Evolutionary conservation across 2,329 filamentous ascomycete species (phyloP), one percentile per base, ranked within the genome.

Genomic region (Onygena corvina): DNA sequence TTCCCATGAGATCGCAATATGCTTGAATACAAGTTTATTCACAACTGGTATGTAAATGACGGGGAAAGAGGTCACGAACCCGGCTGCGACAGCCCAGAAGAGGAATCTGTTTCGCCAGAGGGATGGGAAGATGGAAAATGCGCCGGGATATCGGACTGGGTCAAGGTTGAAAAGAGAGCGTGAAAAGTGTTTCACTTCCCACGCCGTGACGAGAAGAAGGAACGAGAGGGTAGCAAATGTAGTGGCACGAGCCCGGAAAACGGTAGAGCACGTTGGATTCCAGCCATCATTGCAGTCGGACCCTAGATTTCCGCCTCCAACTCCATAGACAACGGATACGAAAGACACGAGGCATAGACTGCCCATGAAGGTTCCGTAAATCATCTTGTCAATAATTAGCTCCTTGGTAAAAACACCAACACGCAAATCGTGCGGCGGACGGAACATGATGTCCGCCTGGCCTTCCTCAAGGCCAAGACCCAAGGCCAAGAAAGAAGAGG

Each of bases 401-500:
- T 68, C 64, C 11, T 62, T 61, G 2, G 67, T 68, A 47, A 69
- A 69, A 9, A 69, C 64, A 1, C 66, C 66, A 12, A 67, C 54
- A 21, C 62, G 65, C 4, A 65, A 56, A 45, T 83, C 74, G 52
- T 90, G 86, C 0, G 88, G 88, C 6, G 86, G 84, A 50, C 86
- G 84, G 52, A 75, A 73, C 79, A 94, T 87, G 50, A 93, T 80
- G 58, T 89, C 83, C 2, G 77, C 74, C 0, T 82, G 79, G 0
- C 84, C 84, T 46, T 76, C 72, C 64, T 94, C 87, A 42, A 87
- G 80, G 6, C 87, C 86, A 0, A 94, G 78, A 18, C 87, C 88
- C 64, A 94, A 86, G 44, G 87, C 88, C 0, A 87, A 84, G 65
- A 92, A 82, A 18, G 83, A 86, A 20, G 84, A 90, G 0, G 88